These are phyloP conservation scores for Coniella lustricola DNA, from an alignment of 2,329 filamentous ascomycete species.

Conservation along the genomic window DNA sequence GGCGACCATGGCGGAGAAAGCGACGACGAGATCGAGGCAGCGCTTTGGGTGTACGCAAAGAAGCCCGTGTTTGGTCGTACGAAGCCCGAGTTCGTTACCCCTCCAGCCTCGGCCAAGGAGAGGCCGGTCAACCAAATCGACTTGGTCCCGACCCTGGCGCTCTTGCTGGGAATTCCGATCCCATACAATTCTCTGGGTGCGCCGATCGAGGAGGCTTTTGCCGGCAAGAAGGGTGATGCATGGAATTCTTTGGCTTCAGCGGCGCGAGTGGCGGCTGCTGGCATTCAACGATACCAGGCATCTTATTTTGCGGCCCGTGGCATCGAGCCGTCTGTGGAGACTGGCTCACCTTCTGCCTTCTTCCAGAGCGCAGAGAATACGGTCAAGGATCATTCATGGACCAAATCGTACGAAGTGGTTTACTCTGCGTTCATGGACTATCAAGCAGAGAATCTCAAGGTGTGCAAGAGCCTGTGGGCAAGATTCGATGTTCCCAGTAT, in stretches of 20 bases:
- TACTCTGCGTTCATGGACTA: constrained; percentile 63
- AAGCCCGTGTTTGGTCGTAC: constrained; percentile 76
- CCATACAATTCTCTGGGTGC: constrained; percentile 93
- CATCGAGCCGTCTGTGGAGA: constrained; percentile 52
- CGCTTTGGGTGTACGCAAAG: constrained; percentile 98
- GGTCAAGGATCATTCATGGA: constrained; percentile 27
- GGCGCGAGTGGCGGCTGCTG: constrained; percentile 70
- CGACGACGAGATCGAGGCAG: constrained; percentile 89
- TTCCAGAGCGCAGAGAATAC: constrained; percentile 48
- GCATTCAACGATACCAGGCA: constrained; percentile 81
- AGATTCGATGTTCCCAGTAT: constrained; percentile 85
- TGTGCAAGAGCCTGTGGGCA: constrained; percentile 85
- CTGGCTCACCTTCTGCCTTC: constrained; percentile 45
- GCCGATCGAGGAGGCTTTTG: constrained; percentile 91
- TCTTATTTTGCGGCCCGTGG: constrained; percentile 72
- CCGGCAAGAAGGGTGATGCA: constrained; percentile 59
- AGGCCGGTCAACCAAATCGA: constrained; percentile 82
- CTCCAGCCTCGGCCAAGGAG: constrained; percentile 67
- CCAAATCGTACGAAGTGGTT: constrained; percentile 31
- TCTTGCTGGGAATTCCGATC: constrained; percentile 84
- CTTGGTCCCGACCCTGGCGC: constrained; percentile 81
- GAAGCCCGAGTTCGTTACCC: constrained; percentile 47
- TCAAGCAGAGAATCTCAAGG: constrained; percentile 67
- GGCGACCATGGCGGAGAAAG: constrained; percentile 98
- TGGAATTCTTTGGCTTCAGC: constrained; percentile 74